phyloP scores from a whole-genome alignment of 1,284 basidiomycete species.

The Tranzscheliella williamsii region DNA sequence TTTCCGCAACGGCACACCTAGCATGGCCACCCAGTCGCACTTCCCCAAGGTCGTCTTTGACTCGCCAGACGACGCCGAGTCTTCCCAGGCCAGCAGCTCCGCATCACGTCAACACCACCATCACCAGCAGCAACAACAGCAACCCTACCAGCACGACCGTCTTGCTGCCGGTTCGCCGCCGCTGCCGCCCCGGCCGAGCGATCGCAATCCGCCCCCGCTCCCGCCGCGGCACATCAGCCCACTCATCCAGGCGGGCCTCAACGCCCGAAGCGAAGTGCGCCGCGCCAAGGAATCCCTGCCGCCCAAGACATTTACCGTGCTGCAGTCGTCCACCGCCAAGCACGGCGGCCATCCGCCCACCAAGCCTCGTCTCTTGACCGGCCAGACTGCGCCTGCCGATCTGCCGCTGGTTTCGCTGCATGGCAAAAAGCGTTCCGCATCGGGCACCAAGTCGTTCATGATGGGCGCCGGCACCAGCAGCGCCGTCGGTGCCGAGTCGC shows the following conservation, averaged over 20 bases:
- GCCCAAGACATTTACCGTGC: conserved; percentile 58
- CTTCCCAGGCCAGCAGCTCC: conserved; percentile 31
- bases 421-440: conserved; percentile 42
- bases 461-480: conserved; percentile 7
- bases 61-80: conserved; percentile 18
- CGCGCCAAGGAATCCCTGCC: conserved; percentile 52
- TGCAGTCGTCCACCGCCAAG: conserved; percentile 45
- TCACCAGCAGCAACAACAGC: no score
- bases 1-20: conserved; percentile 36
- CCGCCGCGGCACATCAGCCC: conserved; percentile 56
- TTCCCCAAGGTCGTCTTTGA: conserved; percentile 38
- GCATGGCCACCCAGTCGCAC: conserved; percentile 19
- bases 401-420: conserved; percentile 19
- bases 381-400: conserved; percentile 45
- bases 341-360: conserved; percentile 21
- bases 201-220: conserved; percentile 46
- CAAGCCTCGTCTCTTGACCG: conserved; percentile 48
- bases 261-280: conserved; percentile 55
- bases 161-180: conserved; percentile 34
- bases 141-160: conserved; percentile 31
- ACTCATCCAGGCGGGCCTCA: conserved; percentile 59
- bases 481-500: conserved; percentile 11
- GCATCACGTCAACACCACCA: conserved; percentile 23
- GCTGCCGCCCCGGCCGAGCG: conserved; percentile 34
- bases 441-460: conserved; percentile 32